Conservation (phyloP, 2,329 filamentous ascomycete species). For the Septoria linicola region DNA sequence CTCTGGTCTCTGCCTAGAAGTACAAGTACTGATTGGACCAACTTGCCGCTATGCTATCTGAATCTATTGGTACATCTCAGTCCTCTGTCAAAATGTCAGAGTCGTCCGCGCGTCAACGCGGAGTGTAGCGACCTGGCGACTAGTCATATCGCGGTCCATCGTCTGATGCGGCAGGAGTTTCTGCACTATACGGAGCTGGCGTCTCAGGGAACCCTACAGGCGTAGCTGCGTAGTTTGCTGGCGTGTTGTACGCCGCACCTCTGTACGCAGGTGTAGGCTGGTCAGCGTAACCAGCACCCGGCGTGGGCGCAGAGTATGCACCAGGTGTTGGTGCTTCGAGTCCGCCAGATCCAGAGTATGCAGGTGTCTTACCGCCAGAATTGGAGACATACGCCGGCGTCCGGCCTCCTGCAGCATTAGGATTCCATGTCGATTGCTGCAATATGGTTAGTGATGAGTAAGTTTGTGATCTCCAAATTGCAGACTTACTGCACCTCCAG, state of each 20-base stretch:
- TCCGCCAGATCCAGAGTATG: conserved; percentile 48
- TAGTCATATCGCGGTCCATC: conserved; percentile 18
- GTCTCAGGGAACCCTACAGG: conserved; percentile 55
- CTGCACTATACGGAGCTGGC: conserved; percentile 36
- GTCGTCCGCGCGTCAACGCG: neutral
- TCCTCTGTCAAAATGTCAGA: neutral
- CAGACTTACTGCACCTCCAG: conserved; percentile 30
- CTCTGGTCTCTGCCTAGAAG: conserved; percentile 1
- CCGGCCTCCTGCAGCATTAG: conserved; percentile 36
- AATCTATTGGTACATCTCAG: conserved; percentile 1
- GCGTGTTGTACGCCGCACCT: conserved; percentile 41
- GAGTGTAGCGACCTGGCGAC: neutral
- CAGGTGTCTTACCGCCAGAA: conserved; percentile 72
- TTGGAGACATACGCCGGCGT: conserved; percentile 57
- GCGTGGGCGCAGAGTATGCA: conserved; percentile 45
- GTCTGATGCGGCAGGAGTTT: conserved; percentile 16
- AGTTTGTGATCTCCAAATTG: conserved; percentile 66
- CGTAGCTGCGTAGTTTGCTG: conserved; percentile 30
- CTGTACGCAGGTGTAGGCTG: conserved; percentile 42
- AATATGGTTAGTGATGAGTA: conserved; percentile 17
- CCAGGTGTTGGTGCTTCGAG: conserved; percentile 64
- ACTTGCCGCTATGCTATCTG: conserved; percentile 5
- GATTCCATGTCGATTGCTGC: conserved; percentile 41
- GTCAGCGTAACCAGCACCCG: conserved; percentile 38
- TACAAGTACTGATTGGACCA: conserved; percentile 2